These are phyloP conservation scores for Pythium folliculosum DNA, from an alignment of 352 stramenopile species.

Conservation along the genomic window DNA sequence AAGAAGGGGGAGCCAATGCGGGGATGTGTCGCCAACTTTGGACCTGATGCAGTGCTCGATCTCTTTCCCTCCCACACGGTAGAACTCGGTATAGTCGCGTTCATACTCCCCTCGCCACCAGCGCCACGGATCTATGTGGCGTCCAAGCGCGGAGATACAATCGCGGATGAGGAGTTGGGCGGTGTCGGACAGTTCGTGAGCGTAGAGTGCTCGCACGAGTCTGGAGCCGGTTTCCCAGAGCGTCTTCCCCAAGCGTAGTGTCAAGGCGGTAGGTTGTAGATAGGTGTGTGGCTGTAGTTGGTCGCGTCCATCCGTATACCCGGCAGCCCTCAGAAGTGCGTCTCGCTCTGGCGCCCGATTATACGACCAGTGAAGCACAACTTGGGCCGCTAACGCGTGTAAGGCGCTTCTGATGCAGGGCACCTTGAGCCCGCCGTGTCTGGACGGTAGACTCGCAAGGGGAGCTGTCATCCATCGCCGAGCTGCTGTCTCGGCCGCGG, in stretches of 20 bases:
- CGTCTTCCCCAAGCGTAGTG: neutral
- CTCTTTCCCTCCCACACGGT: neutral
- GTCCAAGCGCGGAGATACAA: neutral
- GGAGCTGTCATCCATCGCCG: neutral
- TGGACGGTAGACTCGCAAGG: neutral
- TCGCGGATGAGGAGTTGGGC: neutral
- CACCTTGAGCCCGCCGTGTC: neutral
- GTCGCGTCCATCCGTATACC: too few species aligned
- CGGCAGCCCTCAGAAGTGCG: too few species aligned
- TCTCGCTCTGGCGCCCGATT: neutral
- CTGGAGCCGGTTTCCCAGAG: neutral
- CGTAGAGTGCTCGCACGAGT: neutral
- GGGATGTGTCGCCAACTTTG: neutral
- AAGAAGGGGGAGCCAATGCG: neutral
- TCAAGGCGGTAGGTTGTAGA: neutral
- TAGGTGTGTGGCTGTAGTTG: neutral
- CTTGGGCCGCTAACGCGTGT: neutral
- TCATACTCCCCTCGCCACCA: neutral
- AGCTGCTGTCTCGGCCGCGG: neutral
- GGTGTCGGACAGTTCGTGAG: neutral
- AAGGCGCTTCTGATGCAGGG: neutral
- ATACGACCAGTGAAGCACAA: neutral
- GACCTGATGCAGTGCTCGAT: neutral
- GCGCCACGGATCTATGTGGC: neutral
- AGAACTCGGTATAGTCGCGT: neutral